phyloP scores from a whole-genome alignment of 805 yeast species.

The Naumovozyma baii region DNA sequence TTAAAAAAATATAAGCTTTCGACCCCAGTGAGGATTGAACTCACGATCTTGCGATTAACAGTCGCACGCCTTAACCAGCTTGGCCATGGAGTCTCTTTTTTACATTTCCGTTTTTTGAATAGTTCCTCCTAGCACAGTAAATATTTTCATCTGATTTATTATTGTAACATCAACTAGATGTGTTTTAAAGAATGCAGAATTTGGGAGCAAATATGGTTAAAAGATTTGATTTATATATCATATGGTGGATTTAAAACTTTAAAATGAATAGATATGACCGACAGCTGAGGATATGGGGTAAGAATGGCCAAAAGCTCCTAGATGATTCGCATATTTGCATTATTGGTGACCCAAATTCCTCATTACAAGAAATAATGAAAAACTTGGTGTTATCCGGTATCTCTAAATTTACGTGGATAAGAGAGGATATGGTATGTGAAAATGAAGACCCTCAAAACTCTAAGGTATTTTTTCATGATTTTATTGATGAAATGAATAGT shows the following conservation, averaged over 20 bases:
- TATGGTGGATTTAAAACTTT: too few relatives aligned
- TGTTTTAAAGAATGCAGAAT: too few relatives aligned
- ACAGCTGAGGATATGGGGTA: conserved; percentile 81
- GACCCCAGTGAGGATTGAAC: conserved; percentile 54
- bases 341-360: conserved; percentile 45
- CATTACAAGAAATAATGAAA: conserved; percentile 63
- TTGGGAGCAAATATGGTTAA: too few relatives aligned
- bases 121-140: too few relatives aligned
- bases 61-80: conserved; percentile 57
- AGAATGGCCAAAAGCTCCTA: conserved; percentile 58
- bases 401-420: conserved; percentile 41
- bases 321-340: conserved; percentile 51
- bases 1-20: too few relatives aligned
- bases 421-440: conserved; percentile 31
- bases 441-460: not conserved
- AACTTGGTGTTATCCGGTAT: conserved; percentile 70
- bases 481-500: not conserved
- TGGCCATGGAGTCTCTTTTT: conserved; percentile 49
- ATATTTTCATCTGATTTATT: too few relatives aligned
- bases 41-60: conserved; percentile 57
- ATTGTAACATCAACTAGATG: too few relatives aligned
- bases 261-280: conserved; percentile 61
- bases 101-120: too few relatives aligned
- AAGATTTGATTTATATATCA: too few relatives aligned
- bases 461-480: conserved; percentile 4